These are phyloP conservation scores for Melanomma pulvis-pyrius DNA, from an alignment of 495 filamentous ascomycete genomes.

Conservation along the genomic window DNA sequence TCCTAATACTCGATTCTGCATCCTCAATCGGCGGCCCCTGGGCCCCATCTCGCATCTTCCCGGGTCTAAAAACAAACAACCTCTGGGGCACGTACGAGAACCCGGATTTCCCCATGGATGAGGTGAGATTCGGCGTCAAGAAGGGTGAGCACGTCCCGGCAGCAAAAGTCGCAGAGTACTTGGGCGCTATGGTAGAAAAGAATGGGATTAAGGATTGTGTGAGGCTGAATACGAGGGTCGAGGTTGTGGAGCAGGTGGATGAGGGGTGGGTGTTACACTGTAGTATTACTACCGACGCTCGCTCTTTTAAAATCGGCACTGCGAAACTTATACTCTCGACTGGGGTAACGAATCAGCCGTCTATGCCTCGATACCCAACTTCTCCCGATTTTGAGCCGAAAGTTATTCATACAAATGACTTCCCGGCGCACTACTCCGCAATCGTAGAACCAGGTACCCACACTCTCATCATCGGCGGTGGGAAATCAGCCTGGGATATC, in stretches of 20 bases:
- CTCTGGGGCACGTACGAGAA: constrained; percentile 68
- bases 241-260: constrained; percentile 15
- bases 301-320: constrained; percentile 44
- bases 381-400: constrained; percentile 56
- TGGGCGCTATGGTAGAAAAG: constrained; percentile 61
- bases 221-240: constrained; percentile 29
- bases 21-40: constrained; percentile 70
- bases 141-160: constrained; percentile 71
- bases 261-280: constrained; percentile 29
- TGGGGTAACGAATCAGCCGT: constrained; percentile 65
- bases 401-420: constrained; percentile 65
- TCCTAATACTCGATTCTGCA: constrained; percentile 59
- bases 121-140: constrained; percentile 50
- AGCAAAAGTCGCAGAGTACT: constrained; percentile 64
- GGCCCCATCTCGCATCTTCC: constrained; percentile 59
- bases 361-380: constrained; percentile 55
- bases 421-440: constrained; percentile 39
- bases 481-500: constrained; percentile 78
- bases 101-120: constrained; percentile 71
- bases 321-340: constrained; percentile 70
- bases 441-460: constrained; percentile 17
- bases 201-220: constrained; percentile 4
- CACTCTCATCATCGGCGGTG: constrained; percentile 59
- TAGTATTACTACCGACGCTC: background rate
- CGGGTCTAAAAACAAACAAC: constrained; percentile 68